Evolutionary conservation across 805 yeast genomes (phyloP), one percentile per base, ranked within the genome.

Genomic region (Pichia nanzhaoensis): DNA sequence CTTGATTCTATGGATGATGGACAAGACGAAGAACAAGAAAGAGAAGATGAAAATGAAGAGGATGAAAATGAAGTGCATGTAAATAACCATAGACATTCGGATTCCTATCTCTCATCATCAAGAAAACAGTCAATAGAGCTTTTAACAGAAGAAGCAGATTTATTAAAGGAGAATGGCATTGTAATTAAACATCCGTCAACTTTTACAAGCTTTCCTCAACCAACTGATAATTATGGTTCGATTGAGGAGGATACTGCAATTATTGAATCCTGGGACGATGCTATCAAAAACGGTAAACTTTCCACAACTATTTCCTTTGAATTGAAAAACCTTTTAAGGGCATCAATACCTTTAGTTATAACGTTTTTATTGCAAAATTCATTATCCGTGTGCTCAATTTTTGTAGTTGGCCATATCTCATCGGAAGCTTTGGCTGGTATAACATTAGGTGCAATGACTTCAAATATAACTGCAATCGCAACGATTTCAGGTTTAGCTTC

Each of bases 401-500:
- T 84, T 58, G 78, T 84, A 3, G 90, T 83, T 27, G 89, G 91
- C 9, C 77, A 80, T 52, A 69, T 84, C 43, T 90, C 91, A 2
- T 74, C 78, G 32, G 70, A 73, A 20, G 88, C 82, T 53, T 67
- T 84, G 40, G 91, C 89, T 14, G 91, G 88, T 28, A 84, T 82
- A 6, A 78, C 88, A 14, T 64, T 84, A 40, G 82, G 85, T 16
- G 74, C 84, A 18, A 83, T 84, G 88, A 81, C 89, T 4, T 84
- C 87, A 7, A 84, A 82, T 57, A 82, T 84, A 44, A 73, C 84
- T 3, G 90, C 87, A 1, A 75, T 82, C 49, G 84, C 88, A 32
- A 73, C 83, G 10, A 80, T 84, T 52, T 84, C 83, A 53, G 93
- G 91, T 12, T 73, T 83, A 2, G 78, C 88, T n/a, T 83, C 93